Base-by-base conservation (phyloP, 805 yeast genomes). In the Clavispora fructus region DNA sequence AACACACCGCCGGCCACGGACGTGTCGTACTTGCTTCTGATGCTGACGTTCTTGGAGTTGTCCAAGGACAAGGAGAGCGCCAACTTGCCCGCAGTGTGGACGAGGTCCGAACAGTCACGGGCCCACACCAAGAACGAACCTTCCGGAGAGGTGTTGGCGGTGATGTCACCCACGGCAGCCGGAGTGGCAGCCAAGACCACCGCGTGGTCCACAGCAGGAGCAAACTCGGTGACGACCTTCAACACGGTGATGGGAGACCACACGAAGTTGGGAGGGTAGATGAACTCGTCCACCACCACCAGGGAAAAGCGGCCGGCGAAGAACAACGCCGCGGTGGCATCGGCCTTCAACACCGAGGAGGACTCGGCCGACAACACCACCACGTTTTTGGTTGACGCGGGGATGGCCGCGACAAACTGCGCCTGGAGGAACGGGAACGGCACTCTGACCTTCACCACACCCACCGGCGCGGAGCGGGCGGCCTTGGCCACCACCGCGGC, bases 341-440 rank as follows among this genome's bases (percentile, higher is more conserved):
- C 95, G 33, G 83, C 70, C 64, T 78, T 85, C 58, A 91, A 74
- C 3, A 74, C 59, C 25, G 62, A 59, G 40, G 61, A 52, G 27
- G 57, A 40, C 33, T 54, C 54, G 64, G 85, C 90, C 40, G 83
- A 83, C 51, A 91, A 68, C 28, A 89, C 87, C 40, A 86, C 82
- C 45, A 91, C 66, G 48, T 75, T 74, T 53, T 76, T 74, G 17
- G 83, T 68, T 4, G 85, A 62, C 4, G 63, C 50, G 27, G 96
- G 92, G 43, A 91, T 69, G 10, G 75, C 60, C 4, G 69, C 60
- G 43, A 79, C 68, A 61, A 90, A 89, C 54, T 77, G 77, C 29
- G 70, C 73, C 30, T 78, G 73, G 55, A 83, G 80, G 66, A 90
- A 89, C 11, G 97, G 97, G 44, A 83, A 68, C 45, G 95, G 92